phyloP scores from a whole-genome alignment of 129 eudicot genomes.

The Sambucus nigra region DNA sequence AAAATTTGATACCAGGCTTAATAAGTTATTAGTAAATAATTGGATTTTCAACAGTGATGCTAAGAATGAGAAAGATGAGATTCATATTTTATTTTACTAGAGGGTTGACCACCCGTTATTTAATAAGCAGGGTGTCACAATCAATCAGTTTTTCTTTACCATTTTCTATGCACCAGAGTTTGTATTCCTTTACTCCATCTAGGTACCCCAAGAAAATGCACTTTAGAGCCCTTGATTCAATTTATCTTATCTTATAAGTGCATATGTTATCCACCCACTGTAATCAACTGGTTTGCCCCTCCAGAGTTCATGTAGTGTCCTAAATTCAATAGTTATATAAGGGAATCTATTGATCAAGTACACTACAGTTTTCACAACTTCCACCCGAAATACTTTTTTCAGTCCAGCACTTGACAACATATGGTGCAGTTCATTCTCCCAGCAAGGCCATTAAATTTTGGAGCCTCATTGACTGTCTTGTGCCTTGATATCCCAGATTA shows the following conservation, averaged over 20 bases:
- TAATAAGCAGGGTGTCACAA: too few species aligned
- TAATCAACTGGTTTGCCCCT: conserved; percentile 6
- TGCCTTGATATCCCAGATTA: conserved; percentile 12
- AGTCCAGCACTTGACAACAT: conserved; percentile 16
- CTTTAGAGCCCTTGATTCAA: conserved; percentile 14
- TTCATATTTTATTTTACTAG: too few species aligned
- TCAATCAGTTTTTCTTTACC: too few species aligned
- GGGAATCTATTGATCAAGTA: too few species aligned
- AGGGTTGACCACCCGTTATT: too few species aligned
- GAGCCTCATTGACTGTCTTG: conserved; percentile 7
- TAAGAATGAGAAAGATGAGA: too few species aligned
- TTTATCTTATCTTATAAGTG: conserved; percentile 10
- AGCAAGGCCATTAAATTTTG: conserved; percentile 19
- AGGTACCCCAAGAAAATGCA: conserved; percentile 18
- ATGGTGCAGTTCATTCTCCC: conserved; percentile 18
- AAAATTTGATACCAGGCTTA: too few species aligned
- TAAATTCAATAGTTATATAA: conserved; percentile 6
- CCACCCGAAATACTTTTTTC: conserved; percentile 1
- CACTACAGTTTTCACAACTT: conserved; percentile 9
- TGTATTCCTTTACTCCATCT: conserved; percentile 14
- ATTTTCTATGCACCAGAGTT: conserved; percentile 11
- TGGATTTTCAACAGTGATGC: too few species aligned
- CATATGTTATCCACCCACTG: conserved; percentile 12
- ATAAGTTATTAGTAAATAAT: too few species aligned
- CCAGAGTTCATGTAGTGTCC: conserved; percentile 15